Base-by-base conservation (phyloP, 2,329 filamentous ascomycete species). In the Paecilomyces variotii region DNA sequence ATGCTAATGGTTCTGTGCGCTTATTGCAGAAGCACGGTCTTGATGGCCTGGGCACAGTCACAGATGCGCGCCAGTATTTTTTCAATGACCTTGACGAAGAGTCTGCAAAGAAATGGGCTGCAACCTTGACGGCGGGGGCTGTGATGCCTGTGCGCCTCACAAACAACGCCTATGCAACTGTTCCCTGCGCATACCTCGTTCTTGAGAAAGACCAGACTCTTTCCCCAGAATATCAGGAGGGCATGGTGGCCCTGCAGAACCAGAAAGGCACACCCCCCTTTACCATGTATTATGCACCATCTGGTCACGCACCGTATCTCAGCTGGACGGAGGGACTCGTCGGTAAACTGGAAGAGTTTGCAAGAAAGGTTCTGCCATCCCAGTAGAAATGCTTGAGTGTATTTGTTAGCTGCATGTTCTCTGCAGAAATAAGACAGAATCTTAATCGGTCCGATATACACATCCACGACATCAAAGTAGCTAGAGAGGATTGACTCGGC, bases 111-210 rank as follows among this genome's bases (percentile, higher is more conserved):
- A 64, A 66, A 28, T 72, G 67, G 66, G 49, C 61, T 6, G 57
- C 60, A 0, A 65, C 56, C 1, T 59, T 72, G 2, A 71, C 68
- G 4, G 68, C 67, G 9, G 63, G 64, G 2, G 68, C 67, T 0
- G 53, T 70, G 7, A 56, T 70, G 56, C 67, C 63, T 0, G 67
- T 62, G 0, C 65, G 60, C 25, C 62, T 75, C 2, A 68, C 65
- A 11, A 72, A 73, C 32, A 64, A 74, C 35, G 64, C 70, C 0
- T 74, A 73, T 30, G 56, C 64, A 3, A 57, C 57, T 0, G 50
- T 74, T 1, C 71, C 71, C 0, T 74, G 70, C 32, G 71, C 70
- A 0, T 74, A 73, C 57, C 49, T 74, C 3, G 63, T 74, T 0
- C 39, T 70, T 0, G 70, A 72, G 25, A 57, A 62, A 0, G 72